Evolutionary conservation across 495 filamentous ascomycete genomes (phyloP), one percentile per base, ranked within the genome.

Genomic region (Penicillium roqueforti): DNA sequence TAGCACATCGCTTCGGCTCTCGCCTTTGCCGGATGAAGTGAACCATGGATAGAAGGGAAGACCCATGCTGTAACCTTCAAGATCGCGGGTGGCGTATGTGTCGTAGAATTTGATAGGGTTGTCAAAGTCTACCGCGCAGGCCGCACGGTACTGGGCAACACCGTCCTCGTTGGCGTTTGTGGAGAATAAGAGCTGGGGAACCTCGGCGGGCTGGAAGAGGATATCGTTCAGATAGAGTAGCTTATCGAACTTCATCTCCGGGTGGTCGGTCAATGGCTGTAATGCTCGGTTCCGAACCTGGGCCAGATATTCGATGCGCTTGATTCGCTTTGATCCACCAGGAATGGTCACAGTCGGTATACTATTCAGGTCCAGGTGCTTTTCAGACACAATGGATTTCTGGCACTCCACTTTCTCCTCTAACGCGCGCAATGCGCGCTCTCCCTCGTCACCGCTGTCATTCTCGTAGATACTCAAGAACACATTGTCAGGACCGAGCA

Each of bases 81-180:
- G 65, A 59, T 93, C 89, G 4, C 89, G 78, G 18, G 85, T 86
- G 10, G 89, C 88, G 73, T 86, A 91, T 3, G 87, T 85, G 68
- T 93, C 89, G 62, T 93, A 93, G 66, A 86, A 89, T 58, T 88
- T 88, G 68, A 89, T 83, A 0, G 85, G 80, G 44, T 84, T 84
- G 62, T 84, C 81, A 56, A 87, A 92, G 64, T 93, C 89, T 6
- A 88, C 71, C 3, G 85, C 88, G 59, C 89, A 93, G 2, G 86
- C 88, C n/a, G 87, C 85, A n/a, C 83, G 80, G 61, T 90, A 92
- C 43, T 79, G 65, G 2, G 85, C 64, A n/a, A 72, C 66, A 19
- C 86, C 86, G 19, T 70, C 47, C 6, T 77, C 74, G 8, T 74
- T 65, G 13, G 77, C 77, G 57, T 92, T 87, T 1, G 89, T 92